Conservation (phyloP, 2,329 filamentous ascomycete genomes). For the Pseudogymnoascus destructans region DNA sequence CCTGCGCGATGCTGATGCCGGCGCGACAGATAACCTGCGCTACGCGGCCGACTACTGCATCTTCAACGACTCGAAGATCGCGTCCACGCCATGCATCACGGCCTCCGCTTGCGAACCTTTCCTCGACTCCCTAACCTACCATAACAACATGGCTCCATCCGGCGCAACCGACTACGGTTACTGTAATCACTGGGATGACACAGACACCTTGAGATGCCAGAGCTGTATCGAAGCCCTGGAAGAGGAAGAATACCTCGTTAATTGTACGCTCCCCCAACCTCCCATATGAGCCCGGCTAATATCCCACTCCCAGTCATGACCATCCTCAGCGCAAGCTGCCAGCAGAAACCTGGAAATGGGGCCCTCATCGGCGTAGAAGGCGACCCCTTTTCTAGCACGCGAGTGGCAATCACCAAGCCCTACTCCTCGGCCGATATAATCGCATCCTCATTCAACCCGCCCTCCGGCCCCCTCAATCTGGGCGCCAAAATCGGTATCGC, state of each 20-base stretch:
- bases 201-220: constrained; percentile 16
- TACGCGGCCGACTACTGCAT: constrained; percentile 21
- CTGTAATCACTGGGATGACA: constrained; percentile 17
- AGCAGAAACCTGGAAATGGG: constrained; percentile 17
- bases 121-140: constrained; percentile 16
- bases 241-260: constrained; percentile 15
- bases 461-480: constrained; percentile 13
- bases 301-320: constrained; percentile 17
- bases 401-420: constrained; percentile 17
- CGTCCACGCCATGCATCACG: constrained; percentile 19
- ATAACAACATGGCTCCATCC: constrained; percentile 16
- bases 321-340: constrained; percentile 21
- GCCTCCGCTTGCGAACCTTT: constrained; percentile 19
- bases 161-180: constrained; percentile 20
- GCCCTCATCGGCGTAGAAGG: constrained; percentile 19
- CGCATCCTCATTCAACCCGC: neutral
- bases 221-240: constrained; percentile 13
- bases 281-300: neutral
- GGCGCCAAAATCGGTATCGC: constrained; percentile 21
- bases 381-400: constrained; percentile 19
- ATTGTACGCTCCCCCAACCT: constrained; percentile 14
- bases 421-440: neutral
- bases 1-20: constrained; percentile 3
- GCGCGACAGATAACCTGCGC: constrained; percentile 22
- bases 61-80: constrained; percentile 18